A percentile compares a stretch with the other conserved stretches of the same genome.
Evolutionary conservation across 306 rosid species (phyloP).

Genomic region (Geum urbanum): DNA sequence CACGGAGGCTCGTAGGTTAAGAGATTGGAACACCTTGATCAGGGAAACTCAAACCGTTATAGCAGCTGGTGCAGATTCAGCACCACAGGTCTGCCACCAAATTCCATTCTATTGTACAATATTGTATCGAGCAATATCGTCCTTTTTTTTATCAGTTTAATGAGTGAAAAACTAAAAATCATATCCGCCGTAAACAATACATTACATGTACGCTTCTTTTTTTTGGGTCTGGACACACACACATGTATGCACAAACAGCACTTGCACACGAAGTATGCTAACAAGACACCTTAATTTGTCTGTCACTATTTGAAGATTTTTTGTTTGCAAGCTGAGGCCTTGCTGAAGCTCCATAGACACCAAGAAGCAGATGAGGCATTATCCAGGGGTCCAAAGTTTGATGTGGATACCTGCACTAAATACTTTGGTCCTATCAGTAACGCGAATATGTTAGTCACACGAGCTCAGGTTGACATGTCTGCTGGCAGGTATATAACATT

Average conservation of each 20-base stretch:
- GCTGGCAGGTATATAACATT: slow-evolving; percentile 52
- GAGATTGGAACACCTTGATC: slow-evolving; percentile 78
- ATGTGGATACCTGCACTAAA: slow-evolving; percentile 55
- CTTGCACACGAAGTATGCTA: background rate
- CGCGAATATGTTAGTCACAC: slow-evolving; percentile 54
- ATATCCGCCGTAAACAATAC: background rate
- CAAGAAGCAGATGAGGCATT: slow-evolving; percentile 73
- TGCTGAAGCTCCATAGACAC: slow-evolving; percentile 64
- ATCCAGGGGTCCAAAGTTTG: slow-evolving; percentile 57
- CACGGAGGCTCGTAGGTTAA: slow-evolving; percentile 61
- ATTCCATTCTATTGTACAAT: background rate
- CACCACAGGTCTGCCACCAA: slow-evolving; percentile 55
- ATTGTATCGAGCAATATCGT: background rate
- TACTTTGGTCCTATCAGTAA: slow-evolving; percentile 73
- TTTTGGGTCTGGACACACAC: too few species aligned
- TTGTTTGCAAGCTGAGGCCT: slow-evolving; percentile 78
- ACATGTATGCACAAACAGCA: background rate
- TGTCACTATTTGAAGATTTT: slow-evolving; percentile 48
- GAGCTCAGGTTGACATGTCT: slow-evolving; percentile 63
- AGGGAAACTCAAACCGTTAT: slow-evolving; percentile 41
- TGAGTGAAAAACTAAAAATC: background rate
- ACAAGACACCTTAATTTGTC: background rate
- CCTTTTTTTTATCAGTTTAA: background rate
- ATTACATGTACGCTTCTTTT: too few species aligned
- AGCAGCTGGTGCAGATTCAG: slow-evolving; percentile 70